A percentile compares a stretch with the other conserved stretches of the same genome.
Evolutionary conservation across 2,329 filamentous ascomycete species (phyloP).

Genomic region (Falciphora oryzae): DNA sequence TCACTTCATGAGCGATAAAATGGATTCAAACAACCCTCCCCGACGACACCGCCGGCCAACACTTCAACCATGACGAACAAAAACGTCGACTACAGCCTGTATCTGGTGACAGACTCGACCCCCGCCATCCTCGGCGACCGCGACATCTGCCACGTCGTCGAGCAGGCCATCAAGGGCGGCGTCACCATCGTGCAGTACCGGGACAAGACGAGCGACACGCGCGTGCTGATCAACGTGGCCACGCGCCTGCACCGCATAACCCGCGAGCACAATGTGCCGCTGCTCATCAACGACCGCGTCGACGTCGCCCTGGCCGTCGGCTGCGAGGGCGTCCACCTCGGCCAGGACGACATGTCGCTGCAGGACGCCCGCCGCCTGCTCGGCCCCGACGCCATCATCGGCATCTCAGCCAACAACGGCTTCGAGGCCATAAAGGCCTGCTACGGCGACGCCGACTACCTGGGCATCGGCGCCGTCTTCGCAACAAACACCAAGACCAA

Average conservation of each 20-base stretch:
- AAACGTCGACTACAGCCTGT: conserved; percentile 69
- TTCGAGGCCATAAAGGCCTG: conserved; percentile 70
- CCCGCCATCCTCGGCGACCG: conserved; percentile 68
- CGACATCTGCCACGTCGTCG: conserved; percentile 68
- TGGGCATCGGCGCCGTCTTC: conserved; percentile 87
- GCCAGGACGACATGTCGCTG: conserved; percentile 80
- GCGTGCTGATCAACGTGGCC: conserved; percentile 63
- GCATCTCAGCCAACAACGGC: conserved; percentile 73
- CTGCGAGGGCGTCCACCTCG: conserved; percentile 89
- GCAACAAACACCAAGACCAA: conserved; percentile 84
- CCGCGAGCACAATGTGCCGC: conserved; percentile 60
- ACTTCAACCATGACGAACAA: conserved; percentile 9
- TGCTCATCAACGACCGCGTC: conserved; percentile 89
- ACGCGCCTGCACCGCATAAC: conserved; percentile 67
- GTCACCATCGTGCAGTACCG: conserved; percentile 85
- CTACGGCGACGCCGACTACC: conserved; percentile 74
- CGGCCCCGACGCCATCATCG: conserved; percentile 74
- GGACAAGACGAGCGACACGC: conserved; percentile 78
- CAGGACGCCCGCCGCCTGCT: conserved; percentile 64
- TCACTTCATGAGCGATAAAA: no score
- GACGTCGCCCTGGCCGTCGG: conserved; percentile 81
- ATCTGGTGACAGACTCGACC: conserved; percentile 93
- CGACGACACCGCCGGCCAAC: no score
- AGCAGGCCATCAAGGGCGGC: conserved; percentile 69
- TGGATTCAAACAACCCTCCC: no score